Evolutionary conservation across 768 basidiomycete species (phyloP).

Genomic region (Pholiota conissans): DNA sequence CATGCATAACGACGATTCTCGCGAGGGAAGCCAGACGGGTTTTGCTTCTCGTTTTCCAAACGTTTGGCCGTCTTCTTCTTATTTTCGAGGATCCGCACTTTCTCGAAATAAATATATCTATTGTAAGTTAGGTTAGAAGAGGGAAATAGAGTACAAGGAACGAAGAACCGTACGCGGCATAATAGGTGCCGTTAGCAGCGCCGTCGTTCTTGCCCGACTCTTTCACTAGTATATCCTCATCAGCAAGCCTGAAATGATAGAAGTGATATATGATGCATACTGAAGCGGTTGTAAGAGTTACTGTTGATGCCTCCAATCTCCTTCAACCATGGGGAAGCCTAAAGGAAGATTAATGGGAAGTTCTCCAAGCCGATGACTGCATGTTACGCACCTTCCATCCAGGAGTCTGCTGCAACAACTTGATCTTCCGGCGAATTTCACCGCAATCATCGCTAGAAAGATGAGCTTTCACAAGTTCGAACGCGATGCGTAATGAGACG

Average conservation of each 20-base stretch:
- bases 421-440: conserved; percentile 47
- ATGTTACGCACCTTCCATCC: conserved; percentile 37
- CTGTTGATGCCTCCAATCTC: conserved; percentile 47
- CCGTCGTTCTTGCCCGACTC: conserved; percentile 39
- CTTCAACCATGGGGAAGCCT: conserved; percentile 46
- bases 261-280: conserved; percentile 23
- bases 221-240: conserved; percentile 33
- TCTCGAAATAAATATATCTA: conserved; percentile 51
- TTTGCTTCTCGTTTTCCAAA: conserved; percentile 30
- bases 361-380: not conserved
- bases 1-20: conserved; percentile 25
- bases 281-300: conserved; percentile 46
- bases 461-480: not conserved
- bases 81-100: conserved; percentile 43
- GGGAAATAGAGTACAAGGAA: not conserved
- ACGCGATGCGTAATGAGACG: not conserved
- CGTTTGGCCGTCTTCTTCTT: conserved; percentile 47
- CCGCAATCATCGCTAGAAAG: conserved; percentile 41
- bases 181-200: conserved; percentile 45
- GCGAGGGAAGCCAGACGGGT: conserved; percentile 27
- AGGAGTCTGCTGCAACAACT: conserved; percentile 37
- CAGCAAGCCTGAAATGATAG: not conserved
- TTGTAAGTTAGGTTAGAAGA: not conserved
- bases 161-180: conserved; percentile 35
- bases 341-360: not conserved